Conservation (phyloP, 2,329 filamentous ascomycete species). For the Colletotrichum sidae region DNA sequence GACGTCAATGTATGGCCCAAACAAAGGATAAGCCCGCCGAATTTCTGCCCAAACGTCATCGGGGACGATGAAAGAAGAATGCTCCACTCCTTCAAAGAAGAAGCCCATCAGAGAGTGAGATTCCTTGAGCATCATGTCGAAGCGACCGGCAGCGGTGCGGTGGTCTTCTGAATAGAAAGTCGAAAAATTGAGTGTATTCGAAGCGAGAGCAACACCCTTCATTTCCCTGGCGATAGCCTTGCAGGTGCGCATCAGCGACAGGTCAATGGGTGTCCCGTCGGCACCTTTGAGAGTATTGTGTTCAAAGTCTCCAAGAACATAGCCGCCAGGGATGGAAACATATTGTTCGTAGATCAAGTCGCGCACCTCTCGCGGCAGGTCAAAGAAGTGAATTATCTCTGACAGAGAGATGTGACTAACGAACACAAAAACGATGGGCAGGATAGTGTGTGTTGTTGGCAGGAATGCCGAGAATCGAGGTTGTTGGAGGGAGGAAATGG, state of each 20-base stretch:
- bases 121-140: background rate
- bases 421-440: too few relatives aligned
- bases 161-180: background rate
- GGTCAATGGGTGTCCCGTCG: slow-evolving; percentile 5
- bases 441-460: too few relatives aligned
- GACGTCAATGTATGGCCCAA: background rate
- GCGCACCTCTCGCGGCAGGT: slow-evolving; percentile 7
- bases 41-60: background rate
- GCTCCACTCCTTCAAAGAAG: background rate
- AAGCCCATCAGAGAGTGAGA: background rate
- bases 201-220: background rate
- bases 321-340: slow-evolving; percentile 3
- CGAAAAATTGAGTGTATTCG: slow-evolving; percentile 9
- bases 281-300: background rate
- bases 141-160: background rate
- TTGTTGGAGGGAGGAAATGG: too few relatives aligned
- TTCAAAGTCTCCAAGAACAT: background rate
- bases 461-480: too few relatives aligned
- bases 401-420: too few relatives aligned
- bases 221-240: slow-evolving; percentile 3
- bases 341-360: slow-evolving; percentile 12
- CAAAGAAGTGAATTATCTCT: background rate
- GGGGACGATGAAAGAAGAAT: background rate
- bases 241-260: slow-evolving; percentile 15
- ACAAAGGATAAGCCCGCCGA: background rate